Base-by-base conservation (phyloP, 2,329 filamentous ascomycete species). In the Blumeriella jaapii region DNA sequence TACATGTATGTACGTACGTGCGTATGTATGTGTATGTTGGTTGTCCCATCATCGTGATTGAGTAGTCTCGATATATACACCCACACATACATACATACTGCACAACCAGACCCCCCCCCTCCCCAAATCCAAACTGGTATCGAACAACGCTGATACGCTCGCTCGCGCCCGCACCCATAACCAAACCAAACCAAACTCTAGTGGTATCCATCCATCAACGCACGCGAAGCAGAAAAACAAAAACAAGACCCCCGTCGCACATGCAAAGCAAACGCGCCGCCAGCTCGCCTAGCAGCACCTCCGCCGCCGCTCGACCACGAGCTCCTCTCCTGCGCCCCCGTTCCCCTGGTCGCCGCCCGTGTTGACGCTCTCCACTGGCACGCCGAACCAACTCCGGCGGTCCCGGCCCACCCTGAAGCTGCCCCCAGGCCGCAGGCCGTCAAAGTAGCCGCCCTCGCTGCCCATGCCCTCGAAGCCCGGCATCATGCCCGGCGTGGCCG, bases 371-470 rank as follows among this genome's bases (percentile, higher is more conserved):
- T 60, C 60, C 44, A 60, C 64, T 2, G 72, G 67, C 42, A 78
- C 67, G 1, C 74, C 72, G 31, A 81, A 57, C 77, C 77, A 82
- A 53, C 74, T 79, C 44, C 71, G 62, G 46, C 76, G 61, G 59
- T 79, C 78, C 53, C 78, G 74, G 1, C 69, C 70, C 10, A 56
- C 56, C 18, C 74, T 61, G 47, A 80, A 78, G 51, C 72, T 78
- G 0, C 73, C 72, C 24, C 62, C 67, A 19, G 62, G 59, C 48
- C 55, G 59, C 42, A 52, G 58, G 14, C 59, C 58, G 37, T 72
- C 68, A 40, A 69, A 69, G 46, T 70, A 55, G 4, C 50, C 49
- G 6, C 45, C 55, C 42, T 43, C 51, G 32, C 34, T 37, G 13
- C 32, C 50, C 20, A 31, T 27, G 46, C 47, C 32, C 56, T 58